Evolutionary conservation across 371 early-diverging fungal genomes (phyloP).

Genomic region (Lichtheimia hyalospora): DNA sequence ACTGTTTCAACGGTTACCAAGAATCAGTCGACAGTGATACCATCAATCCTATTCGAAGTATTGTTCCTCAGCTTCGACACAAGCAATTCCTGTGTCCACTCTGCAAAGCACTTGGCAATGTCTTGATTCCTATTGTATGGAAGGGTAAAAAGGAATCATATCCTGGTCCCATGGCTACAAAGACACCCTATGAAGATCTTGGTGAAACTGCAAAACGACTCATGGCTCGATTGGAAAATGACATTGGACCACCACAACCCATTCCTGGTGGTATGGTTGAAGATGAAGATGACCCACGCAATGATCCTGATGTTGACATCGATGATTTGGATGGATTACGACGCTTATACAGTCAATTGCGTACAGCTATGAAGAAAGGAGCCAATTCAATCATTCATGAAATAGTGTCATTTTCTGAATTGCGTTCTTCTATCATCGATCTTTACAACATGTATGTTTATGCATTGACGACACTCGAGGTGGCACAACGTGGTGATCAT

Average conservation of each 20-base stretch:
- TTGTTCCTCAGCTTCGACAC: constrained; percentile 8
- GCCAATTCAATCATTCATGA: background rate
- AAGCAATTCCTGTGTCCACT: constrained; percentile 92
- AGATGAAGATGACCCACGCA: constrained; percentile 11
- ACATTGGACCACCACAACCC: constrained; percentile 5
- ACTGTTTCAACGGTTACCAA: constrained; percentile 86
- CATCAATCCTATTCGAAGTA: background rate
- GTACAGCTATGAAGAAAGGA: constrained; percentile 18
- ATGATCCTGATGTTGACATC: constrained; percentile 21
- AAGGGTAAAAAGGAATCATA: constrained; percentile 63
- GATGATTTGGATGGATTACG: constrained; percentile 24
- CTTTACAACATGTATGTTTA: constrained; percentile 53
- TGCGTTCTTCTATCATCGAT: constrained; percentile 5
- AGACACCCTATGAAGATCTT: constrained; percentile 21
- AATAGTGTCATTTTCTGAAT: background rate
- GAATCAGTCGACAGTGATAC: constrained; percentile 57
- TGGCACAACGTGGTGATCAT: constrained; percentile 59
- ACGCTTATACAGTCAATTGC: constrained; percentile 27
- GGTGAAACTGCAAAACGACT: constrained; percentile 13
- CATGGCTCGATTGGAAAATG: constrained; percentile 8
- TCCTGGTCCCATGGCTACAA: constrained; percentile 49
- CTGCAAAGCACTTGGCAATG: constrained; percentile 93
- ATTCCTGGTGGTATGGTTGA: constrained; percentile 27
- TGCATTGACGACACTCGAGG: constrained; percentile 69
- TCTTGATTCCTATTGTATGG: constrained; percentile 71